phyloP scores from a whole-genome alignment of 176 grass and related monocot species.

The Thalia dealbata region DNA sequence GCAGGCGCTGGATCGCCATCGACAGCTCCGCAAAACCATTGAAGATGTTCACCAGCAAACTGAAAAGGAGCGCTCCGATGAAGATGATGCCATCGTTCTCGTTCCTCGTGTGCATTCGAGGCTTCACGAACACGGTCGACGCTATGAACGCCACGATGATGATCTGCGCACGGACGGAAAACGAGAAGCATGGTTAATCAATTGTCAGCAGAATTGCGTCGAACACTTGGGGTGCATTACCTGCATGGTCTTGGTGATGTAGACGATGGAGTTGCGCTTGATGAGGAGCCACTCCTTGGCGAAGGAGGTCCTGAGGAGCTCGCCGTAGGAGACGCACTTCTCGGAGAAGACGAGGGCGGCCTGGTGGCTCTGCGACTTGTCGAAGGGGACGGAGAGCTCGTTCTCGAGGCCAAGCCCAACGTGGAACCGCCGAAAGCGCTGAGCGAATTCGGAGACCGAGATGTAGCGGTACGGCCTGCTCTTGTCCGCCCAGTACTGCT shows the following conservation, averaged over 20 bases:
- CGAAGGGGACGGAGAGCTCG: constrained; percentile 65
- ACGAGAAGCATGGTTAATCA: background rate
- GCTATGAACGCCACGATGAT: constrained; percentile 56
- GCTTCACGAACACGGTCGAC: constrained; percentile 63
- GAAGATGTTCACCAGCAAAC: constrained; percentile 84
- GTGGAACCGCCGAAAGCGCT: constrained; percentile 55
- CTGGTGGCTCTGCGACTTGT: constrained; percentile 57
- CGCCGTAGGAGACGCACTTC: constrained; percentile 47
- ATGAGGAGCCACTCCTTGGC: constrained; percentile 98
- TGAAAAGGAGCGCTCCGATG: constrained; percentile 74
- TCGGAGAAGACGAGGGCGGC: constrained; percentile 84
- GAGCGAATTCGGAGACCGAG: constrained; percentile 67
- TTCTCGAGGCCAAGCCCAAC: constrained; percentile 76
- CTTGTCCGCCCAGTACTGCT: constrained; percentile 85
- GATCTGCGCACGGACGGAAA: constrained; percentile 29
- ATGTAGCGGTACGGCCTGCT: constrained; percentile 65
- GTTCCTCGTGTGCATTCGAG: constrained; percentile 59
- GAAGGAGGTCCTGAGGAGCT: constrained; percentile 79
- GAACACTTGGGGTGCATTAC: constrained; percentile 21
- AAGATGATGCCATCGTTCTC: constrained; percentile 60
- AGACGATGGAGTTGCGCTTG: constrained; percentile 92
- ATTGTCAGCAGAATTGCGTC: background rate
- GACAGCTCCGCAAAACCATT: constrained; percentile 94
- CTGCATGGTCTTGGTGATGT: constrained; percentile 87
- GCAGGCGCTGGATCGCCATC: constrained; percentile 69